A percentile compares a stretch with the other conserved stretches of the same genome.
Conservation (phyloP, 139 green algal species). For the Asterochloris erici region DNA sequence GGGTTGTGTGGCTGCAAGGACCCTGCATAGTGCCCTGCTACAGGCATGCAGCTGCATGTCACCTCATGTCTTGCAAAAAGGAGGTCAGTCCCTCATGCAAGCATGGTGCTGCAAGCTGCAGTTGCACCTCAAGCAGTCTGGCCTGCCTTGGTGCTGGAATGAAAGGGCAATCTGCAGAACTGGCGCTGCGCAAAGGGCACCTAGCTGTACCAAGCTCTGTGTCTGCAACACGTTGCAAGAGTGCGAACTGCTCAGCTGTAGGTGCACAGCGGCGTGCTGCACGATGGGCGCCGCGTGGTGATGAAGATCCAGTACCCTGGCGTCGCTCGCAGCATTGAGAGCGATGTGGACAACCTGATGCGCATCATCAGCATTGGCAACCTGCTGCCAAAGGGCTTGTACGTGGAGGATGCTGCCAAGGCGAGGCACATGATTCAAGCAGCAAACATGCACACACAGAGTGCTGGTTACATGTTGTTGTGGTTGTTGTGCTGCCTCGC, state of each 20-base stretch:
- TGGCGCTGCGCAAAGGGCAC: not conserved
- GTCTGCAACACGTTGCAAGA: not conserved
- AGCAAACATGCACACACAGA: no score
- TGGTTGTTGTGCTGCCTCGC: no score
- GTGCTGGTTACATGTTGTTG: no score
- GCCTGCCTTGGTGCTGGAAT: not conserved
- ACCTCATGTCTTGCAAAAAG: no score
- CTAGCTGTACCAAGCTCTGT: not conserved
- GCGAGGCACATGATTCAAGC: slow-evolving; percentile 7
- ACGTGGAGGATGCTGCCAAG: slow-evolving; percentile 80
- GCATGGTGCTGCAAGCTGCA: no score
- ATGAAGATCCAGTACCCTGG: slow-evolving; percentile 96
- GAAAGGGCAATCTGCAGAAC: not conserved
- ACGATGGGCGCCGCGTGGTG: slow-evolving; percentile 67
- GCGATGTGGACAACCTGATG: slow-evolving; percentile 95
- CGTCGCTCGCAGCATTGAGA: slow-evolving; percentile 86
- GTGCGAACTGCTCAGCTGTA: slow-evolving; percentile 31
- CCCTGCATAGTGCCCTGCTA: no score
- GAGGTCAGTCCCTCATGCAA: no score
- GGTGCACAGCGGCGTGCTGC: slow-evolving; percentile 72
- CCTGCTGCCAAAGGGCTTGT: slow-evolving; percentile 83
- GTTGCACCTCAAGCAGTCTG: no score
- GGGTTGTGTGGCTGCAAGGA: no score
- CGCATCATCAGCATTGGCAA: slow-evolving; percentile 78
- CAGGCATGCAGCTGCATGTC: no score